Conservation (phyloP, 163 green algal species). For the Volvox carteri region DNA sequence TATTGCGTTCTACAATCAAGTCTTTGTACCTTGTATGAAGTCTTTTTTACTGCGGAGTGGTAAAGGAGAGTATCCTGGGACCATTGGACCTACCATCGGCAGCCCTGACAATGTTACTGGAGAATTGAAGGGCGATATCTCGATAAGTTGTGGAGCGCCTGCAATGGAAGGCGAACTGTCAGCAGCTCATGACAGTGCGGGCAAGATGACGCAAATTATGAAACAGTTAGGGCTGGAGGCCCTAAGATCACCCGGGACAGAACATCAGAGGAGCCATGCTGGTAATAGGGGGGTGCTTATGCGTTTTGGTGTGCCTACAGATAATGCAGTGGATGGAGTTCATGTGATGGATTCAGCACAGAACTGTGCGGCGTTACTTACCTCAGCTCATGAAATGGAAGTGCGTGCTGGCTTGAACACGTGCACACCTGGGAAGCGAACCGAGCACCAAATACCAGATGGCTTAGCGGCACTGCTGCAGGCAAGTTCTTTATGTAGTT, state of each 20-base stretch:
- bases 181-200: not conserved
- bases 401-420: not conserved
- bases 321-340: too few relatives aligned
- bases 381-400: not conserved
- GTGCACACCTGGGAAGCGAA: not conserved
- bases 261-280: not conserved
- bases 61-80: not conserved
- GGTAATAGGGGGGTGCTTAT: too few relatives aligned
- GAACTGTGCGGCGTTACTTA: too few relatives aligned
- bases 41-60: conserved; percentile 73
- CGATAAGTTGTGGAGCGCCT: not conserved
- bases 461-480: conserved; percentile 42
- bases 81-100: not conserved
- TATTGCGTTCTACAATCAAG: conserved; percentile 95
- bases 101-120: not conserved
- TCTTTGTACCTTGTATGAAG: conserved; percentile 86
- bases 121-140: not conserved
- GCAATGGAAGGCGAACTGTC: too few relatives aligned
- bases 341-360: too few relatives aligned
- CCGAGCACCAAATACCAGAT: conserved; percentile 22
- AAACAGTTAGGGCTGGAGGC: too few relatives aligned
- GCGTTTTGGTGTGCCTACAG: too few relatives aligned
- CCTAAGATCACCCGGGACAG: too few relatives aligned
- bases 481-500: not conserved
- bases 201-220: too few relatives aligned